Conservation (phyloP, 139 green algal species). For the Chlorella sp. region DNA sequence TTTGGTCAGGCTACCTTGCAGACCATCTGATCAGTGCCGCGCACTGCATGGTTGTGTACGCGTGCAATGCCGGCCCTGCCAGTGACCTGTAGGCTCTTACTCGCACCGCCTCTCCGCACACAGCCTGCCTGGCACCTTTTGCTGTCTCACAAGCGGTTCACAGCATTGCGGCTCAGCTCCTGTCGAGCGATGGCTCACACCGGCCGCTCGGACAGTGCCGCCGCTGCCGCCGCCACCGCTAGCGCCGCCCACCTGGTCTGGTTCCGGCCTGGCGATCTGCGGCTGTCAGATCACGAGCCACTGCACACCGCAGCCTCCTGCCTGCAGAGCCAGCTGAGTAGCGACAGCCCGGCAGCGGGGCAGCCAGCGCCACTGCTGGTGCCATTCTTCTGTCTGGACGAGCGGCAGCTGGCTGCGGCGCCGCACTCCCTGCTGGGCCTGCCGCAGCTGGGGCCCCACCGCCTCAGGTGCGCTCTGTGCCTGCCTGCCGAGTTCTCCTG, state of each 20-base stretch:
- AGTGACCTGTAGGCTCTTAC: no score
- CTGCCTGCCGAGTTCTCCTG: not conserved
- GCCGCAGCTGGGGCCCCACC: slow-evolving; percentile 24
- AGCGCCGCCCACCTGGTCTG: slow-evolving; percentile 1
- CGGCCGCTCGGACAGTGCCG: not conserved
- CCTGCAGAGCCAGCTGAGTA: no score
- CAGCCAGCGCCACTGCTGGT: slow-evolving; percentile 4
- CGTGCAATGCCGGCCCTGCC: no score
- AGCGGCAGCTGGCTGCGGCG: not conserved
- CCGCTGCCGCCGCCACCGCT: not conserved
- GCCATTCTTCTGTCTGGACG: slow-evolving; percentile 35
- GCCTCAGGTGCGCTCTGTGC: not conserved
- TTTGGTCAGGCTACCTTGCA: no score
- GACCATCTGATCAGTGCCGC: no score
- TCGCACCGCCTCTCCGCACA: no score
- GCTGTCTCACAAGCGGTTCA: no score
- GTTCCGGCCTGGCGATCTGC: slow-evolving; percentile 29
- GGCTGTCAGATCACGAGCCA: slow-evolving; percentile 47
- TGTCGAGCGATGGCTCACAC: not conserved
- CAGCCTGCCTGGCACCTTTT: no score
- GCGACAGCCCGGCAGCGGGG: not conserved
- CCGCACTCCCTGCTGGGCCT: not conserved
- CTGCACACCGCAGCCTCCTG: slow-evolving; percentile 6
- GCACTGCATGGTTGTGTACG: no score
- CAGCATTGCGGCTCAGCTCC: not conserved